These are phyloP conservation scores for Sugiyamaella sp. DNA, from an alignment of 1,139 yeast genomes.

Conservation along the genomic window DNA sequence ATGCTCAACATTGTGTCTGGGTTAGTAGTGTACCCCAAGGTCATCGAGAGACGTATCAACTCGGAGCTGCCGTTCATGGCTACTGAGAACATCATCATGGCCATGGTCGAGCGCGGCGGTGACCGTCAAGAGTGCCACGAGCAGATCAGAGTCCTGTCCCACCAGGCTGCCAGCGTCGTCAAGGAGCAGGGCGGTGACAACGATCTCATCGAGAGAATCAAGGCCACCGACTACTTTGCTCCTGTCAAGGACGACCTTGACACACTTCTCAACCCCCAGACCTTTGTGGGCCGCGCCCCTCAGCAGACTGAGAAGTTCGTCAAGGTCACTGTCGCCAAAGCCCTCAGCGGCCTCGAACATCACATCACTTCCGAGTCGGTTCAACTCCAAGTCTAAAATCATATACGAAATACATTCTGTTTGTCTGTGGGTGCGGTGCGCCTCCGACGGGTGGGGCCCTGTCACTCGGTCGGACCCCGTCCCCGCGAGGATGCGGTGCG, in stretches of 20 bases:
- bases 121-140: conserved; percentile 99
- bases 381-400: conserved; percentile 41
- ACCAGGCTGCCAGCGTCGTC: conserved; percentile 96
- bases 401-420: conserved; percentile 6
- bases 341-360: conserved; percentile 69
- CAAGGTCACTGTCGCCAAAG: conserved; percentile 78
- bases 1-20: conserved; percentile 92
- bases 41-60: conserved; percentile 91
- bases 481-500: conserved; percentile 6
- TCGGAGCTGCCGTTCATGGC: conserved; percentile 99
- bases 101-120: conserved; percentile 97
- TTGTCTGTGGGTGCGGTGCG: neutral
- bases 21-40: conserved; percentile 96
- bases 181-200: conserved; percentile 99
- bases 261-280: conserved; percentile 78
- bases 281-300: conserved; percentile 98
- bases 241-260: conserved; percentile 90
- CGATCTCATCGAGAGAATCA: conserved; percentile 89
- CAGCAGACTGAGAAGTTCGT: conserved; percentile 95
- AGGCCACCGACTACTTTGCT: conserved; percentile 75
- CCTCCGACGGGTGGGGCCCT: conserved; percentile 11
- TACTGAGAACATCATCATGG: conserved; percentile 98
- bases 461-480: conserved; percentile 1
- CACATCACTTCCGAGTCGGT: conserved; percentile 66
- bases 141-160: conserved; percentile 93